Conservation (phyloP, 805 yeast genomes). For the Cyberlindnera bimundalis region DNA sequence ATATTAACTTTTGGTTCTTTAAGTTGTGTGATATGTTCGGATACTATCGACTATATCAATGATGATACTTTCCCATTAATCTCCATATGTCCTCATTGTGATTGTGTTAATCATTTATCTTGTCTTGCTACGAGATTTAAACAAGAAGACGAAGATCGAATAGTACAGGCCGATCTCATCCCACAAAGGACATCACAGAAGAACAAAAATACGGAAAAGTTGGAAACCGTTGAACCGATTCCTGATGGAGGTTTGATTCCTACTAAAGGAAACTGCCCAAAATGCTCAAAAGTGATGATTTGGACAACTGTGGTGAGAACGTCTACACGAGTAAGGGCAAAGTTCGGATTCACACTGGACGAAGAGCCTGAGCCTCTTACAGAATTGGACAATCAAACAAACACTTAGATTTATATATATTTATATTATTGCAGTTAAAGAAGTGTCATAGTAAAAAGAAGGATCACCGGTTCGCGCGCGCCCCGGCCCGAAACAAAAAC, state of each 20-base stretch:
- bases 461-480: no score
- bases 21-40: slow-evolving; percentile 33
- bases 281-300: slow-evolving; percentile 3
- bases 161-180: background rate
- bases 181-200: background rate
- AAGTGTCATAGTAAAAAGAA: no score
- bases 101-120: slow-evolving; percentile 33
- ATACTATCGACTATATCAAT: slow-evolving; percentile 34
- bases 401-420: no score
- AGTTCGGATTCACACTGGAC: slow-evolving; percentile 3
- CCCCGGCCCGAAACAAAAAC: no score
- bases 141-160: slow-evolving; percentile 1
- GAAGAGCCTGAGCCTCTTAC: no score
- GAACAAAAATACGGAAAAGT: background rate
- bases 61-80: slow-evolving; percentile 32
- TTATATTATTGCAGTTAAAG: no score
- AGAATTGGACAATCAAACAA: background rate
- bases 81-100: slow-evolving; percentile 37
- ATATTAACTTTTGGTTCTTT: slow-evolving; percentile 24
- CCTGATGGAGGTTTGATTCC: slow-evolving; percentile 10
- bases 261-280: slow-evolving; percentile 8
- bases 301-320: slow-evolving; percentile 12
- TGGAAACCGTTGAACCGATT: background rate
- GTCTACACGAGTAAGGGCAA: slow-evolving; percentile 5
- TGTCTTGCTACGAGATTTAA: slow-evolving; percentile 34